Percentiles rank a stretch among this genome's conserved stretches.
Conservation (phyloP, 2,329 filamentous ascomycete species). For the Fusarium citri region DNA sequence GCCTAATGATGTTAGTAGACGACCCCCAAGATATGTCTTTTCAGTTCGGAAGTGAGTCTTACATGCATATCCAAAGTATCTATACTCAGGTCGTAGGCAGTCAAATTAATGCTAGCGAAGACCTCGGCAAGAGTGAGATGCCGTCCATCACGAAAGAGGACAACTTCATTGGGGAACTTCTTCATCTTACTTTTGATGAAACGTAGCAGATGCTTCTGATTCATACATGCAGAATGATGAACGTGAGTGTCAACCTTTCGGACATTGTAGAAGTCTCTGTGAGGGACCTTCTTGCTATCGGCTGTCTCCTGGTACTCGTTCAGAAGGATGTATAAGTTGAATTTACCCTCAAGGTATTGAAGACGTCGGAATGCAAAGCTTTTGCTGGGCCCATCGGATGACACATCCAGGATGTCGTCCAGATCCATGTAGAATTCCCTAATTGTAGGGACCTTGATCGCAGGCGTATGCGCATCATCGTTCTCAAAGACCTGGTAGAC, state of each 20-base stretch:
- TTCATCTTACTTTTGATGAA: slow-evolving; percentile 99
- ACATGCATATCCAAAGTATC: slow-evolving; percentile 99
- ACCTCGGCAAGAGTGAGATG: slow-evolving; percentile 92
- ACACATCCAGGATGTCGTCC: slow-evolving; percentile 86
- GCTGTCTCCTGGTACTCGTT: slow-evolving; percentile 99
- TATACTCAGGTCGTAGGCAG: slow-evolving; percentile 96
- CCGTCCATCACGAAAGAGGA: slow-evolving; percentile 91
- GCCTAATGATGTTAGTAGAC: slow-evolving; percentile 63
- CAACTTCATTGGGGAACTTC: slow-evolving; percentile 93
- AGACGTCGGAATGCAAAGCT: slow-evolving; percentile 95
- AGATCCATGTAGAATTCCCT: slow-evolving; percentile 97
- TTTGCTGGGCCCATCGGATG: slow-evolving; percentile 94
- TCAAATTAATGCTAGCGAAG: slow-evolving; percentile 96
- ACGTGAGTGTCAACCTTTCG: slow-evolving; percentile 99
- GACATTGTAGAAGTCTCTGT: slow-evolving; percentile 99
- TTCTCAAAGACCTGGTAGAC: slow-evolving; percentile 94
- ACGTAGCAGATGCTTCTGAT: slow-evolving; percentile 96
- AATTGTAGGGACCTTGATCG: slow-evolving; percentile 88
- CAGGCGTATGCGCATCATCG: slow-evolving; percentile 71
- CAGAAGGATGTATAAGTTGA: slow-evolving; percentile 90
- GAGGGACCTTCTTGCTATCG: slow-evolving; percentile 96
- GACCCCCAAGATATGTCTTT: background rate
- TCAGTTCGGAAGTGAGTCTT: slow-evolving; percentile 52
- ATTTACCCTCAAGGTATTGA: slow-evolving; percentile 96
- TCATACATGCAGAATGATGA: slow-evolving; percentile 99